phyloP scores from a whole-genome alignment of 805 yeast species.

The Saccharomycodes ludwigii region DNA sequence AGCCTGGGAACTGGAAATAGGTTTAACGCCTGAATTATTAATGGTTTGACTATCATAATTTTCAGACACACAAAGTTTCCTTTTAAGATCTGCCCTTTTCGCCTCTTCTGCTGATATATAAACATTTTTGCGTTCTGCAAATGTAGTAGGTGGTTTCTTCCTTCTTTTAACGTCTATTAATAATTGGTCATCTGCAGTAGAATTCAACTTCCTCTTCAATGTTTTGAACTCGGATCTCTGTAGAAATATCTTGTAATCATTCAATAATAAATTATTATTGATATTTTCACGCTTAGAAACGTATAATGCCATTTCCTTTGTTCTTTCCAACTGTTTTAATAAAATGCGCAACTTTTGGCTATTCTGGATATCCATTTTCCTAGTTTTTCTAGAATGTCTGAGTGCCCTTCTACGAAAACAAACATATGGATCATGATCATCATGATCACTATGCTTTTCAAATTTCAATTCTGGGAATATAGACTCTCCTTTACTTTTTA shows the following conservation, averaged over 20 bases:
- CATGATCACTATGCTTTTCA: slow-evolving; percentile 81
- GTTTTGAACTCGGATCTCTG: slow-evolving; percentile 59
- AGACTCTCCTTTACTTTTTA: slow-evolving; percentile 54
- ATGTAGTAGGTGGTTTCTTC: no score
- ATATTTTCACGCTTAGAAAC: slow-evolving; percentile 61
- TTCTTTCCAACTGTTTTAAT: slow-evolving; percentile 65
- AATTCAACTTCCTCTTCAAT: slow-evolving; percentile 61
- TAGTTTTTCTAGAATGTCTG: slow-evolving; percentile 89
- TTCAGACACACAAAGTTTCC: no score
- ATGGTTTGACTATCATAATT: no score
- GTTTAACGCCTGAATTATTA: no score
- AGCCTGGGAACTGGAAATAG: no score
- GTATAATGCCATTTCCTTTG: slow-evolving; percentile 52
- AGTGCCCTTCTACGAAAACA: slow-evolving; percentile 93
- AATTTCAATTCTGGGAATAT: slow-evolving; percentile 68
- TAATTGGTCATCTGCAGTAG: slow-evolving; percentile 78
- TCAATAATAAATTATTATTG: slow-evolving; percentile 28
- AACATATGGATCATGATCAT: slow-evolving; percentile 87
- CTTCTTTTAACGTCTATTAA: slow-evolving; percentile 67
- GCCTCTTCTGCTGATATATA: no score
- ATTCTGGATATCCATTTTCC: slow-evolving; percentile 86
- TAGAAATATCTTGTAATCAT: slow-evolving; percentile 59
- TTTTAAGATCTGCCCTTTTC: no score
- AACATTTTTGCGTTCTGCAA: no score
- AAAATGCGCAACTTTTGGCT: slow-evolving; percentile 69